Evolutionary conservation across 2,329 filamentous ascomycete species (phyloP).

Genomic region (Talaromyces sp.): DNA sequence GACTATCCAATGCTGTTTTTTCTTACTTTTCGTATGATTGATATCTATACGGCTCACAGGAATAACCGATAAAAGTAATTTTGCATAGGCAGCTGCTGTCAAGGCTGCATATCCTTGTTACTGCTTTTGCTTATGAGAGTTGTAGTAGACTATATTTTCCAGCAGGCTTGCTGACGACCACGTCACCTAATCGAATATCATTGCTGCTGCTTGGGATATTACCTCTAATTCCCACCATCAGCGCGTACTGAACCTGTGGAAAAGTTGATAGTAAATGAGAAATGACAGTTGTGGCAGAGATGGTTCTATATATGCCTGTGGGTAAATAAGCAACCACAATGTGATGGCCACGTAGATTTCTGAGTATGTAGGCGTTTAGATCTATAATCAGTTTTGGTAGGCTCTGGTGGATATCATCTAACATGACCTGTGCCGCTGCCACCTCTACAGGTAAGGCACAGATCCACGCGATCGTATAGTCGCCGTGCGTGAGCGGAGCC

Average conservation of each 20-base stretch:
- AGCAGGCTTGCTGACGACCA: constrained; percentile 22
- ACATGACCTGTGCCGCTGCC: no score
- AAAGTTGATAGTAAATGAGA: not conserved
- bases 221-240: constrained; percentile 21
- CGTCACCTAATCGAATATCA: constrained; percentile 25
- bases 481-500: no score
- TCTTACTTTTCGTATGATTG: not conserved
- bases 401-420: no score
- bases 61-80: not conserved
- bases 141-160: constrained; percentile 26
- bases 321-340: not conserved
- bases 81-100: constrained; percentile 27
- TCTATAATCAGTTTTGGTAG: not conserved
- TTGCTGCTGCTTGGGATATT: constrained; percentile 10
- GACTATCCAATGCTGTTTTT: constrained; percentile 5
- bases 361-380: not conserved
- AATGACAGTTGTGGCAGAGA: not conserved
- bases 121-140: constrained; percentile 36
- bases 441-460: no score
- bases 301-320: not conserved
- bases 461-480: no score
- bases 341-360: not conserved
- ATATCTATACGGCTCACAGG: not conserved
- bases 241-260: constrained; percentile 13
- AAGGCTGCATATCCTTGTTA: constrained; percentile 35